phyloP scores from a whole-genome alignment of 2,329 filamentous ascomycete genomes.

The Sclerotinia trifoliorum region DNA sequence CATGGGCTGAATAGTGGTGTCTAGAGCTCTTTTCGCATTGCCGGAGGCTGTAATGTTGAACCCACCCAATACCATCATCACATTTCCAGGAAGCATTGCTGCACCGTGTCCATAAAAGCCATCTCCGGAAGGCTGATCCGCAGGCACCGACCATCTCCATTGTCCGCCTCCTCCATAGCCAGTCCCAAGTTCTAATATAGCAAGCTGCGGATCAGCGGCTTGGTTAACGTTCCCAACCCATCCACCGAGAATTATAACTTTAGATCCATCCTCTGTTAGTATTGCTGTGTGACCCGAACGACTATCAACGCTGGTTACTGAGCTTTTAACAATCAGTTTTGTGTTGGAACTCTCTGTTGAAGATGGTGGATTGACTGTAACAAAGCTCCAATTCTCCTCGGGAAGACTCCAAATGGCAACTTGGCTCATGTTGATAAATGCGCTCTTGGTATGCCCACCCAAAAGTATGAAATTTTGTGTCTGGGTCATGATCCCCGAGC shows the following conservation, averaged over 20 bases:
- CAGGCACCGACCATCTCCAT: slow-evolving; percentile 70
- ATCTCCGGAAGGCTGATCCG: slow-evolving; percentile 43
- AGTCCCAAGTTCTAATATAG: slow-evolving; percentile 70
- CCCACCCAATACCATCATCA: slow-evolving; percentile 67
- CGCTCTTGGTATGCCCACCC: slow-evolving; percentile 77
- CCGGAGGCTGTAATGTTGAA: slow-evolving; percentile 48
- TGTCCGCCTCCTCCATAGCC: slow-evolving; percentile 68
- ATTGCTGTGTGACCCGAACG: slow-evolving; percentile 87
- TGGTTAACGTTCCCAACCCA: slow-evolving; percentile 83
- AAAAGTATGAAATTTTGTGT: slow-evolving; percentile 77
- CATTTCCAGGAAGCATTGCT: slow-evolving; percentile 61
- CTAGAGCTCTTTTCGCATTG: slow-evolving; percentile 44
- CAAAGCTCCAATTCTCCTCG: slow-evolving; percentile 81
- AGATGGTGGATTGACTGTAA: slow-evolving; percentile 57
- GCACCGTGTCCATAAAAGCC: slow-evolving; percentile 65
- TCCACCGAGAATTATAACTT: slow-evolving; percentile 79
- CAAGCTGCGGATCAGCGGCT: slow-evolving; percentile 78
- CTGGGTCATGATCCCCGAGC: slow-evolving; percentile 63
- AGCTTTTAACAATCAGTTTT: slow-evolving; percentile 55
- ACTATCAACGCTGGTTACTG: slow-evolving; percentile 54
- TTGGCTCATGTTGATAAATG: slow-evolving; percentile 93
- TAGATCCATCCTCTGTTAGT: slow-evolving; percentile 72
- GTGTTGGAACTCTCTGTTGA: slow-evolving; percentile 44
- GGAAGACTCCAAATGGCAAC: slow-evolving; percentile 84
- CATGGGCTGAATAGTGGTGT: slow-evolving; percentile 40